Evolutionary conservation across 345 rosid species (phyloP).

Genomic region (Syzygium jambos): DNA sequence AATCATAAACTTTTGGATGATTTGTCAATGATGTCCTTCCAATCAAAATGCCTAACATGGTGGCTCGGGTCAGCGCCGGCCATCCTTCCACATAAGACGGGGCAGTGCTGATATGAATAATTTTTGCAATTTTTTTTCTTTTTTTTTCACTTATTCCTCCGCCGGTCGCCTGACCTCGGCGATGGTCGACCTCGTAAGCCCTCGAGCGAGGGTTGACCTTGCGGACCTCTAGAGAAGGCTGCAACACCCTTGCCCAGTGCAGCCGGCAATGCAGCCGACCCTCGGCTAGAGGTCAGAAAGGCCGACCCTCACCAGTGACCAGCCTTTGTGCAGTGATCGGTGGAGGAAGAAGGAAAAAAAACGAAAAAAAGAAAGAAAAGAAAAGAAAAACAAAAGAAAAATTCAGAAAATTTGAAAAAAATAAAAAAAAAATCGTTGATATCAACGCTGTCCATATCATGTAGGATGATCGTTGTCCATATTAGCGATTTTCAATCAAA

Average conservation of each 20-base stretch:
- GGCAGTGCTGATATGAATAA: not conserved
- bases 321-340: not conserved
- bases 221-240: not conserved
- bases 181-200: not conserved
- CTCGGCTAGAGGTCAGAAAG: not conserved
- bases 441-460: fast-evolving
- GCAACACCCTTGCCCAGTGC: not conserved
- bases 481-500: too few species aligned
- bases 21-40: not conserved
- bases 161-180: not conserved
- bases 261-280: not conserved
- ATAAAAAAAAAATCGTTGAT: not conserved
- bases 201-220: not conserved
- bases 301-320: not conserved
- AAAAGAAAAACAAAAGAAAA: not conserved
- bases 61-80: not conserved
- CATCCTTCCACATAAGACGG: not conserved
- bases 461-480: fast-evolving
- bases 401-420: not conserved
- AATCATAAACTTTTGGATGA: fast-evolving
- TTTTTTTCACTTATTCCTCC: not conserved
- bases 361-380: not conserved
- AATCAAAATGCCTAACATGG: fast-evolving
- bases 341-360: not conserved
- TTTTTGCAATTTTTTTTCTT: not conserved